phyloP scores from a whole-genome alignment of 805 yeast species.

The Barnettozyma sucrosica region DNA sequence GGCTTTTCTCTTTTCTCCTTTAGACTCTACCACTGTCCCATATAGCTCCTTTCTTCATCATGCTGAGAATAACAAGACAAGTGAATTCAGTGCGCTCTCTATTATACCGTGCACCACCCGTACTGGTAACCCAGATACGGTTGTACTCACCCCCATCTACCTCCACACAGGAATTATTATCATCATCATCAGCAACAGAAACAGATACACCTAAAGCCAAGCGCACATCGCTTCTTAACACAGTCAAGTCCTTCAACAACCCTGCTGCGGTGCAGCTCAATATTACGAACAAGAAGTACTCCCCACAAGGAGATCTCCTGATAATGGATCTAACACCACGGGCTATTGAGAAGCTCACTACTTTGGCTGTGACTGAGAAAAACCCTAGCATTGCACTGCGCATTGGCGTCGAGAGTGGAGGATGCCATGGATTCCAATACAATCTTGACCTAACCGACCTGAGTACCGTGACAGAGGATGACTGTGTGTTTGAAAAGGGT shows the following conservation, averaged over 20 bases:
- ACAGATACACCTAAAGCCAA: neutral
- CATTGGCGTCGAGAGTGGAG: slow-evolving; percentile 87
- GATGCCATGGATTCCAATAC: slow-evolving; percentile 97
- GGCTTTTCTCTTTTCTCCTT: neutral
- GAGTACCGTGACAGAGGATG: slow-evolving; percentile 25
- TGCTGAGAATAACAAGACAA: neutral
- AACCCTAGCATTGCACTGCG: slow-evolving; percentile 60
- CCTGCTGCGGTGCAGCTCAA: neutral
- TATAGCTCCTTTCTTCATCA: neutral
- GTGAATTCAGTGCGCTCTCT: neutral
- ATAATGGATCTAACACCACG: slow-evolving; percentile 30
- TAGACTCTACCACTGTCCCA: neutral
- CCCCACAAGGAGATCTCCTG: slow-evolving; percentile 31
- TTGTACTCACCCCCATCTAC: neutral
- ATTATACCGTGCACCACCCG: no score
- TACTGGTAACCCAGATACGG: neutral
- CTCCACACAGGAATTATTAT: neutral
- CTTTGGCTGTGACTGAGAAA: slow-evolving; percentile 46
- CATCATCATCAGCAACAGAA: neutral
- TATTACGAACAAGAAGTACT: slow-evolving; percentile 21
- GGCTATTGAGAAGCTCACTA: slow-evolving; percentile 44
- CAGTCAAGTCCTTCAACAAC: slow-evolving; percentile 9
- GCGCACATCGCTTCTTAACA: slow-evolving; percentile 11
- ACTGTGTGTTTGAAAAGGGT: slow-evolving; percentile 56
- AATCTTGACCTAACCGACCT: slow-evolving; percentile 55